Base-by-base conservation (phyloP, 768 basidiomycete species). In the Peribolospora kevripleyi region DNA sequence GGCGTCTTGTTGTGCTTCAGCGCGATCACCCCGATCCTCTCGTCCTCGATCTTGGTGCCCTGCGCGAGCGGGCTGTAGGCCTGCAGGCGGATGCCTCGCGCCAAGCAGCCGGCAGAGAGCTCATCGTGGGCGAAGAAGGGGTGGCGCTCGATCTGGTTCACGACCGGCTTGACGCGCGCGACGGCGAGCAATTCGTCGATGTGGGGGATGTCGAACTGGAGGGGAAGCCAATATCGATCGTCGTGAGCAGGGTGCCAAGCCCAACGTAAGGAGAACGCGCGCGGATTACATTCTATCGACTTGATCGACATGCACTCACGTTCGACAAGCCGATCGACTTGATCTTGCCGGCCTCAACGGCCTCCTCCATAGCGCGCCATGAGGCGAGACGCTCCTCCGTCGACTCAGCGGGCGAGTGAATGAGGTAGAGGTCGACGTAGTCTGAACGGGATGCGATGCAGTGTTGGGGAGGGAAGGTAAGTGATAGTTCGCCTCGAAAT, bases 361-460 rank as follows among this genome's bases (percentile, higher is more conserved):
- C 67, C 46, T 72, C 73, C 61, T 81, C 79, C 73, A 82, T 73
- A 5, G 68, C 74, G 50, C 70, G 70, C 80, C 80, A 53, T 42
- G 37, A 53, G 48, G 42, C n/a, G 38, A 8, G 39, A 1, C 3
- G 5, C 10, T 6, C 8, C 6, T 0, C 6, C 9, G 36, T 6
- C 8, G 25, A 37, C 52, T 10, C 13, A 50, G 48, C 48, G 48
- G 60, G 48, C 59, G 52, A 61, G 61, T 82, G 81, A 53, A 84
- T 70, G 55, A 82, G 67, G 66, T 75, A 81, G 54, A 80, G 64
- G 62, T 81, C 79, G 9, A 81, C 76, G 46, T 62, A 61, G 50
- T n/a, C 59, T 52, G 11, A 59, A 55, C 57, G 60, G 57, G 11
- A 51, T 50, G 37, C 46, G 46, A 38, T 50, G 52, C 3, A 54